Conservation (phyloP, 2,329 filamentous ascomycete species). For the Fusarium xyrophilum region DNA sequence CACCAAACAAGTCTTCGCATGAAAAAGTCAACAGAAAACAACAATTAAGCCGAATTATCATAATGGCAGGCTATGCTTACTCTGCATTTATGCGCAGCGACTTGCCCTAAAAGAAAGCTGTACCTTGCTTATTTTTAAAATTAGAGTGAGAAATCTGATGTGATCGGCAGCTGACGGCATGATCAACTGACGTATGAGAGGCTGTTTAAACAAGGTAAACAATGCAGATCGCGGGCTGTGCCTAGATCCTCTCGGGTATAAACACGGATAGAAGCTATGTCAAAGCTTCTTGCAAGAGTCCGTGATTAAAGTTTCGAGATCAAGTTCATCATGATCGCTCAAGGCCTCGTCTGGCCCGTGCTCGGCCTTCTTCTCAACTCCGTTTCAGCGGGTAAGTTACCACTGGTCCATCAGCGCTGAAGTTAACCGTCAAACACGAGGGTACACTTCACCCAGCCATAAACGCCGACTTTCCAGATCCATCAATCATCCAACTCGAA, state of each 20-base stretch:
- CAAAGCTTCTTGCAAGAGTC: background rate
- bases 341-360: background rate
- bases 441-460: background rate
- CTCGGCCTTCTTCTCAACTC: background rate
- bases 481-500: slow-evolving; percentile 1
- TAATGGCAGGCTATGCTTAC: background rate
- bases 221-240: background rate
- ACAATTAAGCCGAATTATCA: background rate
- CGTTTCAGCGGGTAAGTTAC: background rate
- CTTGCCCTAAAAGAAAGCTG: background rate
- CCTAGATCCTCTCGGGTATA: background rate
- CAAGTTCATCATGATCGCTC: background rate
- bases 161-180: slow-evolving; percentile 1
- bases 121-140: background rate
- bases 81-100: background rate
- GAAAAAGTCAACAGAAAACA: background rate
- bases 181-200: background rate
- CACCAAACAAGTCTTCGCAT: background rate
- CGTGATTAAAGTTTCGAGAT: fast-evolving
- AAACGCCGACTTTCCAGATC: slow-evolving; percentile 17
- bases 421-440: slow-evolving; percentile 5
- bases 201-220: background rate
- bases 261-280: fast-evolving
- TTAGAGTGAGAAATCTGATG: background rate
- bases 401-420: background rate